A percentile compares a stretch with the other conserved stretches of the same genome.
Evolutionary conservation across 2,329 filamentous ascomycete genomes (phyloP).

Genomic region (Neodidymelliopsis sp.): DNA sequence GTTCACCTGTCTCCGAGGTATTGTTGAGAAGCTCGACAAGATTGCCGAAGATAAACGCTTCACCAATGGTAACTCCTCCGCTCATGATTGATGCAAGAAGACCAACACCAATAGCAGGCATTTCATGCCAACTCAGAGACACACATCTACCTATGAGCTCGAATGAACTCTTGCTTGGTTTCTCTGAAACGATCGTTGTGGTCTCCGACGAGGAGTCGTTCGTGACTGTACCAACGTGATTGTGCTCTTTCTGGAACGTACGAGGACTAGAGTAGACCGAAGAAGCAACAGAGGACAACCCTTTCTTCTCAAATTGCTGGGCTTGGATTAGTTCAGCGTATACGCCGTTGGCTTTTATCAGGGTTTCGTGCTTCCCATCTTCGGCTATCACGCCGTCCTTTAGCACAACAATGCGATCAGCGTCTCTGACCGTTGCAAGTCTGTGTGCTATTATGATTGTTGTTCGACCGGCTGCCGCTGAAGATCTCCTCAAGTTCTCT

Average conservation of each 20-base stretch:
- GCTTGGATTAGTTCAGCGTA: conserved; percentile 46
- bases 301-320: conserved; percentile 46
- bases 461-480: conserved; percentile 37
- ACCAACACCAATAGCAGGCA: conserved; percentile 51
- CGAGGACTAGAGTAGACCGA: conserved; percentile 31
- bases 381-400: conserved; percentile 43
- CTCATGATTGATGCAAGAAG: conserved; percentile 56
- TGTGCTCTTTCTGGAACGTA: conserved; percentile 23
- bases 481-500: conserved; percentile 42
- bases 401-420: conserved; percentile 49
- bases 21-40: conserved; percentile 42
- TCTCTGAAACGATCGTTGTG: background rate
- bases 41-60: conserved; percentile 48
- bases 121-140: conserved; percentile 47
- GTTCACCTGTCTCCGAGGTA: conserved; percentile 23
- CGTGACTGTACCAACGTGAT: background rate
- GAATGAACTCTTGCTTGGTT: conserved; percentile 20
- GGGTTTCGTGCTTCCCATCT: conserved; percentile 41
- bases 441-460: conserved; percentile 49
- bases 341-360: conserved; percentile 36
- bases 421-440: conserved; percentile 47
- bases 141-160: conserved; percentile 37
- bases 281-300: conserved; percentile 27
- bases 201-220: conserved; percentile 4
- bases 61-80: conserved; percentile 64